Evolutionary conservation across 108 stramenopile species (phyloP).

Genomic region (Heterococcus sp.): DNA sequence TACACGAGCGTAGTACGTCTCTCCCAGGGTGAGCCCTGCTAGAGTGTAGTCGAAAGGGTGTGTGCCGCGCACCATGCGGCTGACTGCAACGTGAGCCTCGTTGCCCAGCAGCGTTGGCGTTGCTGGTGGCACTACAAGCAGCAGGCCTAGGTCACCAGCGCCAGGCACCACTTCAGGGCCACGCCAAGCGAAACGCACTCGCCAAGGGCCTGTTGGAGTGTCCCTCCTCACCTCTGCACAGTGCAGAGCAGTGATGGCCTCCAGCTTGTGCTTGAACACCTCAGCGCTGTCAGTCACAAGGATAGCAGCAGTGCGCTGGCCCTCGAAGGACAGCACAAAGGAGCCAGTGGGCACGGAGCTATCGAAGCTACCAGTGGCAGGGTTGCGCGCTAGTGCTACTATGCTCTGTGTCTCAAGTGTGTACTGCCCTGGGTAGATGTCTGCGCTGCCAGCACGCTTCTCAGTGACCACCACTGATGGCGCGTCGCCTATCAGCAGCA

Average conservation of each 20-base stretch:
- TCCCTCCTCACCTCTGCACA: constrained; percentile 69
- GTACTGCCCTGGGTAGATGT: constrained; percentile 72
- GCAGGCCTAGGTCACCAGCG: constrained; percentile 67
- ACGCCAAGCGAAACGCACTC: constrained; percentile 64
- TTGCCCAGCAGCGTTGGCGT: constrained; percentile 36
- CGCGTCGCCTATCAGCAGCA: constrained; percentile 65
- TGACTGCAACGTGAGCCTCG: constrained; percentile 59
- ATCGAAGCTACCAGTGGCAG: too few species aligned
- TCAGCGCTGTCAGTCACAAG: constrained; percentile 30
- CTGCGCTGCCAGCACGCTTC: constrained; percentile 61
- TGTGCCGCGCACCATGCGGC: constrained; percentile 64
- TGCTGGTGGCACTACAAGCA: constrained; percentile 41
- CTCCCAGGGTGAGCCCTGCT: constrained; percentile 53
- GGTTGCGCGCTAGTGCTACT: constrained; percentile 34
- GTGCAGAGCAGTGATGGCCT: constrained; percentile 66
- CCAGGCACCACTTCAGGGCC: constrained; percentile 55
- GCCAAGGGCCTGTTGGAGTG: constrained; percentile 60
- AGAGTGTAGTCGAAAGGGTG: constrained; percentile 54
- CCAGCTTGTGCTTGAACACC: constrained; percentile 45
- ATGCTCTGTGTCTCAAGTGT: constrained; percentile 76
- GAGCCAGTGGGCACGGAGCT: constrained; percentile 67
- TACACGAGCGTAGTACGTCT: constrained; percentile 66
- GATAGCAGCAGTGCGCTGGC: constrained; percentile 59
- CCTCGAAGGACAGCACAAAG: constrained; percentile 67
- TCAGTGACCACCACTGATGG: constrained; percentile 60